Percentiles rank a stretch among this genome's conserved stretches.
Evolutionary conservation across 1,284 basidiomycete genomes (phyloP).

Genomic region (Moniliella sp.): DNA sequence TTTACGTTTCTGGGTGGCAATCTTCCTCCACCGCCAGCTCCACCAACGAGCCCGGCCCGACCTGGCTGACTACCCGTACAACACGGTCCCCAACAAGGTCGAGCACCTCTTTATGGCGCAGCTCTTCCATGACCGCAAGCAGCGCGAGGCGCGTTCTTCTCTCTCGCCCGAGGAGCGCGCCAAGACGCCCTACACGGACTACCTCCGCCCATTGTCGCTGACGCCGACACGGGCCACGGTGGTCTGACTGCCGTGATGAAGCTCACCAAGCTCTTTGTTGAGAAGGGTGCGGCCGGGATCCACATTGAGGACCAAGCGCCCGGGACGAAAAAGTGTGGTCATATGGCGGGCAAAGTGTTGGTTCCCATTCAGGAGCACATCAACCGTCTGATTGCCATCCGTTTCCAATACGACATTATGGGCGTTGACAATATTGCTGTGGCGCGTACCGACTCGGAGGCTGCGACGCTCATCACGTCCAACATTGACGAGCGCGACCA

Average conservation of each 20-base stretch:
- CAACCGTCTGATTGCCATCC: conserved; percentile 54
- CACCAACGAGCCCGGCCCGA: conserved; percentile 34
- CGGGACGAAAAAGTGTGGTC: conserved; percentile 47
- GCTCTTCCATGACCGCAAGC: conserved; percentile 45
- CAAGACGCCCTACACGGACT: conserved; percentile 35
- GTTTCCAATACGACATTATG: conserved; percentile 59
- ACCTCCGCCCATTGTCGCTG: conserved; percentile 37
- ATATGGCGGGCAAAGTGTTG: conserved; percentile 54
- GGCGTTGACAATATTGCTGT: conserved; percentile 55
- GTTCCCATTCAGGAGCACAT: conserved; percentile 54
- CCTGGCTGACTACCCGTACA: conserved; percentile 41
- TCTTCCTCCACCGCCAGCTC: conserved; percentile 27
- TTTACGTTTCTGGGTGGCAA: conserved; percentile 34
- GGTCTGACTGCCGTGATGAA: conserved; percentile 91
- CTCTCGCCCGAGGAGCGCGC: conserved; percentile 47
- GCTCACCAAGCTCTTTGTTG: conserved; percentile 68
- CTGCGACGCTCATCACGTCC: conserved; percentile 81
- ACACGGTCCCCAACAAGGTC: conserved; percentile 46
- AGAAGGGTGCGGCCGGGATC: conserved; percentile 67
- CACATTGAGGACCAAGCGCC: conserved; percentile 80
- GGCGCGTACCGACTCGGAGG: conserved; percentile 59
- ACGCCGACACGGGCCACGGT: conserved; percentile 49
- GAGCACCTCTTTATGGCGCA: conserved; percentile 46
- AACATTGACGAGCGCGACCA: conserved; percentile 95
- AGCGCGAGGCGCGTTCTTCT: conserved; percentile 39